phyloP scores from a whole-genome alignment of 2,329 filamentous ascomycete species.

The Ophiostoma himal-ulmi region DNA sequence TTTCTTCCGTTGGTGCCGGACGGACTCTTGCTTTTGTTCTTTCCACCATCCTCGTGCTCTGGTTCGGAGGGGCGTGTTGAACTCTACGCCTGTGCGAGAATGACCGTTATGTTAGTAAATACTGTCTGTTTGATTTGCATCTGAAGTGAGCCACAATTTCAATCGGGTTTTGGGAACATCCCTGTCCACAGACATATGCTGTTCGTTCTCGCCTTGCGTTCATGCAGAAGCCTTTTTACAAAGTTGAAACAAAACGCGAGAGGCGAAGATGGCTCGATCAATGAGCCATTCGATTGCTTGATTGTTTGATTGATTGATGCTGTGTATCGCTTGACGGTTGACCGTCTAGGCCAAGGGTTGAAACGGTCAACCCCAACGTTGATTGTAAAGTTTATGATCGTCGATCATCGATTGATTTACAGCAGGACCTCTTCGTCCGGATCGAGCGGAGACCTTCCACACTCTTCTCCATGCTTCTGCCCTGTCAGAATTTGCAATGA shows the following conservation, averaged over 20 bases:
- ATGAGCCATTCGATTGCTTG: background rate
- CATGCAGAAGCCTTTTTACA: background rate
- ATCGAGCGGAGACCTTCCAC: background rate
- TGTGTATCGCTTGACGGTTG: background rate
- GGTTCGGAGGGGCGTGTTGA: background rate
- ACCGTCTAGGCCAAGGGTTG: background rate
- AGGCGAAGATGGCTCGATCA: background rate
- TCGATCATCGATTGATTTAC: background rate
- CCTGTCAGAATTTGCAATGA: background rate
- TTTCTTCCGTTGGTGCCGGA: slow-evolving; percentile 7
- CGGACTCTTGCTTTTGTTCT: background rate
- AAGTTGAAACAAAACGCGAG: background rate
- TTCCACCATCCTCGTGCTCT: background rate
- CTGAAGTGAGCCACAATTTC: background rate
- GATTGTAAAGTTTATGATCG: background rate
- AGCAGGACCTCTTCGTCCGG: background rate
- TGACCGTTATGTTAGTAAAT: background rate
- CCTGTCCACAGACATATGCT: background rate
- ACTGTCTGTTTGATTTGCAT: background rate
- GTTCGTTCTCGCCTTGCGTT: background rate
- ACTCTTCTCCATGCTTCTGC: background rate
- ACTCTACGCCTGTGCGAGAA: background rate
- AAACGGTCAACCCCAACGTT: background rate
- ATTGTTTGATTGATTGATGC: background rate
- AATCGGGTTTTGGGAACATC: background rate